A percentile compares a stretch with the other conserved stretches of the same genome.
Evolutionary conservation across 2,329 filamentous ascomycete species (phyloP).

Genomic region (Myriangium duriaei): DNA sequence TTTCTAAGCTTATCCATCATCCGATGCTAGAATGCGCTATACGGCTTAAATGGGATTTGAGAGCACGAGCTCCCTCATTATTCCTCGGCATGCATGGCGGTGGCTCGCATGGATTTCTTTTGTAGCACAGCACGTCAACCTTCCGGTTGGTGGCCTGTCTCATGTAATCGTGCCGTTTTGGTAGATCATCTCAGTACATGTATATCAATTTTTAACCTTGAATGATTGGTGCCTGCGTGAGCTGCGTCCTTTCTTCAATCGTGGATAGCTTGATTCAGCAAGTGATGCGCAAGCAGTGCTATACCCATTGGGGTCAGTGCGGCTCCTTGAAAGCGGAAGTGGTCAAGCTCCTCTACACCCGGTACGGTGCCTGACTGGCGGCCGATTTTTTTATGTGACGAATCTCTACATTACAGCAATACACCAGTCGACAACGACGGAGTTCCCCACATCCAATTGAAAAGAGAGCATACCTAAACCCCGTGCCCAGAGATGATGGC

Average conservation of each 20-base stretch:
- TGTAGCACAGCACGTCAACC: slow-evolving; percentile 3
- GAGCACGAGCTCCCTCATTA: slow-evolving; percentile 1
- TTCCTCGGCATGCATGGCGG: slow-evolving; percentile 5
- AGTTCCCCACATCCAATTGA: too few species aligned
- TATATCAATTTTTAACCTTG: slow-evolving; percentile 6
- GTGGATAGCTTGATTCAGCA: too few species aligned
- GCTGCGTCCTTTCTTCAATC: slow-evolving; percentile 1
- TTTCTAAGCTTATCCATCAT: neutral
- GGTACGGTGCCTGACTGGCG: too few species aligned
- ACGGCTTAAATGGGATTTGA: slow-evolving; percentile 1
- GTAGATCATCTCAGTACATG: slow-evolving; percentile 8
- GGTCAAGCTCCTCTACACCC: too few species aligned
- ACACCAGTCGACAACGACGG: too few species aligned
- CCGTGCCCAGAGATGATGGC: too few species aligned
- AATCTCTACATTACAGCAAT: too few species aligned
- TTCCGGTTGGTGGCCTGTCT: neutral
- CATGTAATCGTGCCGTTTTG: slow-evolving; percentile 3
- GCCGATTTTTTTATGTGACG: too few species aligned
- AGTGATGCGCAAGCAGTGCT: too few species aligned
- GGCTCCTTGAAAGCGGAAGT: too few species aligned
- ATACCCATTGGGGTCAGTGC: too few species aligned
- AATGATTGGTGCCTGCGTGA: neutral
- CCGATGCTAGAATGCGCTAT: slow-evolving; percentile 1
- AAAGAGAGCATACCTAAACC: too few species aligned
- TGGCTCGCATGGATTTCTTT: slow-evolving; percentile 6